phyloP scores from a whole-genome alignment of 768 basidiomycete genomes.

The Lactifluus volemus region DNA sequence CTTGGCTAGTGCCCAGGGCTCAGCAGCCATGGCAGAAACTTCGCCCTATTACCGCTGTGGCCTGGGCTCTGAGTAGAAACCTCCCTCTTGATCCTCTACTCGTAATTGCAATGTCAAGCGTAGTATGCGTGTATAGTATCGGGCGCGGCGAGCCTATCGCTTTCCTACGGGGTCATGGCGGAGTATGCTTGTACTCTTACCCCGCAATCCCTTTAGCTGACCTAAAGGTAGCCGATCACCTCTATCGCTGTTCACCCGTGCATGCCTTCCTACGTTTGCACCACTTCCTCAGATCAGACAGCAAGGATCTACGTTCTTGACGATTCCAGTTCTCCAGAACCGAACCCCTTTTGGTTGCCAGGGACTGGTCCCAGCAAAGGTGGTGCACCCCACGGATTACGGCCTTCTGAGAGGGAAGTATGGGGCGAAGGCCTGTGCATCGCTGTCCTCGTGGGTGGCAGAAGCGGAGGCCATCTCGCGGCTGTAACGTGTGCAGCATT shows the following conservation, averaged over 20 bases:
- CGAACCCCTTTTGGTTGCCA: constrained; percentile 56
- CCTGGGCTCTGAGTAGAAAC: constrained; percentile 47
- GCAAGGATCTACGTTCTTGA: constrained; percentile 61
- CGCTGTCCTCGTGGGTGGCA: constrained; percentile 55
- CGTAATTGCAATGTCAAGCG: constrained; percentile 43
- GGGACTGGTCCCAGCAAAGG: constrained; percentile 41
- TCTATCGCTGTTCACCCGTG: constrained; percentile 58
- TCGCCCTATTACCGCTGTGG: constrained; percentile 31
- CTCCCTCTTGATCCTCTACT: constrained; percentile 48
- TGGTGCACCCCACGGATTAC: constrained; percentile 63
- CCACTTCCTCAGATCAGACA: constrained; percentile 65
- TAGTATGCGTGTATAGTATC: constrained; percentile 50
- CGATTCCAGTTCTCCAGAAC: constrained; percentile 35
- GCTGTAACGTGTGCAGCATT: constrained; percentile 65
- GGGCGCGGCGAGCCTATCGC: constrained; percentile 34
- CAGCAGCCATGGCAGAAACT: constrained; percentile 3
- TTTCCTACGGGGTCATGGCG: constrained; percentile 34
- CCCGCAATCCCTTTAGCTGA: not conserved
- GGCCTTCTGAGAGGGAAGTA: constrained; percentile 52
- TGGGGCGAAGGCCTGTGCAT: constrained; percentile 51
- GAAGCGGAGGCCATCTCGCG: constrained; percentile 64
- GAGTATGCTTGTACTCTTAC: constrained; percentile 6
- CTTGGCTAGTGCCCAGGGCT: not conserved
- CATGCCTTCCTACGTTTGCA: constrained; percentile 51
- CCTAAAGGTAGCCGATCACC: constrained; percentile 43